Evolutionary conservation across 2,329 filamentous ascomycete species (phyloP).

Genomic region (Aspergillus tamarii): DNA sequence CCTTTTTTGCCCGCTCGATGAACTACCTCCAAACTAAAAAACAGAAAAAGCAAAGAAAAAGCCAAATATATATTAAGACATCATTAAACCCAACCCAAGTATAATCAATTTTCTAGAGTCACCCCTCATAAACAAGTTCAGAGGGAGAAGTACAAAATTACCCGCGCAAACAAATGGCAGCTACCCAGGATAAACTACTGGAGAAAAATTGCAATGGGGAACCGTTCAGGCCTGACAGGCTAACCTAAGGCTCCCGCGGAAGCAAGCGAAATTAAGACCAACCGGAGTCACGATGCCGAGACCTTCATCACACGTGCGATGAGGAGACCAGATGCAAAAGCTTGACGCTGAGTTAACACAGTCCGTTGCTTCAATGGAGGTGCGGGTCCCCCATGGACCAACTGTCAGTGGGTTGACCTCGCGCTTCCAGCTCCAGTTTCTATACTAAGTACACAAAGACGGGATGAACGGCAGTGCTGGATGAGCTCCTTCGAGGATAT

Average conservation of each 20-base stretch:
- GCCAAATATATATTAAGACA: not conserved
- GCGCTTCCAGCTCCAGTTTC: not conserved
- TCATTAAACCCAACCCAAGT: not conserved
- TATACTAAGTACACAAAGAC: not conserved
- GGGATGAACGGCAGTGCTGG: not conserved
- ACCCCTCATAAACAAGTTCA: not conserved
- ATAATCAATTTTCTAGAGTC: not conserved
- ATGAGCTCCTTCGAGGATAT: not conserved
- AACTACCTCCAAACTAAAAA: not conserved
- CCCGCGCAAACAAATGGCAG: not conserved
- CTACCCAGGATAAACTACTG: slow-evolving; percentile 7
- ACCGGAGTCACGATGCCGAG: not conserved
- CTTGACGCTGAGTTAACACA: slow-evolving; percentile 11
- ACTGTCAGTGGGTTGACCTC: too few species aligned
- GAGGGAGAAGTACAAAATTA: not conserved
- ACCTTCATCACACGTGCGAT: not conserved
- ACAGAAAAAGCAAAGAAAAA: too few species aligned
- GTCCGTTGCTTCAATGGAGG: slow-evolving; percentile 5
- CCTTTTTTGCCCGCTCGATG: not conserved
- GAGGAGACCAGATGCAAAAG: slow-evolving; percentile 1
- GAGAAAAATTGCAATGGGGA: not conserved
- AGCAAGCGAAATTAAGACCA: slow-evolving; percentile 9
- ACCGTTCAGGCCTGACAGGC: not conserved
- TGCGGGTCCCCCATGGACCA: slow-evolving; percentile 3
- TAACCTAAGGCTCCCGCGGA: not conserved